Percentiles rank a stretch among this genome's conserved stretches.
These are phyloP conservation scores for Leishmania mexicana DNA, from an alignment of 208 protist species.

Conservation along the genomic window DNA sequence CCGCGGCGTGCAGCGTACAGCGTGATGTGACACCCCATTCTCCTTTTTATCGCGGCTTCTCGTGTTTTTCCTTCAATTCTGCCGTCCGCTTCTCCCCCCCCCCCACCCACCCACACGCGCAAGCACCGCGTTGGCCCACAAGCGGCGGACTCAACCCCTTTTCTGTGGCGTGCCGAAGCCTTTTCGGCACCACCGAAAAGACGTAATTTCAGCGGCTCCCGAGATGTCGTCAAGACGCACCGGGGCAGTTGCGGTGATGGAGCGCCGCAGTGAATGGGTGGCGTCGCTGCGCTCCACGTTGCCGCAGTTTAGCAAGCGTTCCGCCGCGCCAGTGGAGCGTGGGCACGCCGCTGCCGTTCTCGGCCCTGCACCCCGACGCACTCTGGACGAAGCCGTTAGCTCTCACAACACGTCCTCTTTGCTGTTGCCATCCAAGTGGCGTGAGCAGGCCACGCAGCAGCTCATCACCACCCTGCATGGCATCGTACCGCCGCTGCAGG, in stretches of 20 bases:
- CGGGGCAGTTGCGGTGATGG: conserved; percentile 5
- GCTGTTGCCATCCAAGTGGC: conserved; percentile 36
- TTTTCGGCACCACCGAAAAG: not conserved
- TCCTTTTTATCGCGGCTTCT: not conserved
- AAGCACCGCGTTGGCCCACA: not conserved
- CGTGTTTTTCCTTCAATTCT: not conserved
- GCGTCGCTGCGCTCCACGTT: conserved; percentile 15
- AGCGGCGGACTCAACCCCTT: too few species aligned
- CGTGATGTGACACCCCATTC: not conserved
- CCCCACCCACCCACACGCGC: not conserved
- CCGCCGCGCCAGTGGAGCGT: conserved; percentile 5
- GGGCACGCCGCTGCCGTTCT: conserved; percentile 8
- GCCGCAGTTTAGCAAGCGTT: conserved; percentile 16
- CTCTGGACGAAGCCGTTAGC: conserved; percentile 11
- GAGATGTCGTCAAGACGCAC: not conserved
- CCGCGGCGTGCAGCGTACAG: not conserved
- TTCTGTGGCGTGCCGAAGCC: not conserved
- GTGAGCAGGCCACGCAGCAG: conserved; percentile 14
- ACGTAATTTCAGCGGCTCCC: not conserved
- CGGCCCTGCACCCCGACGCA: conserved; percentile 6
- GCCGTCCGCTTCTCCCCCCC: too few species aligned
- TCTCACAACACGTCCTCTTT: conserved; percentile 9
- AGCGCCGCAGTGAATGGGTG: conserved; percentile 28
- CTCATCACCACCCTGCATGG: conserved; percentile 42
- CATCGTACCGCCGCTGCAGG: conserved; percentile 37